A percentile compares a stretch with the other conserved stretches of the same genome.
These are phyloP conservation scores for Eucalyptus coolabah DNA, from an alignment of 345 rosid genomes.

Conservation along the genomic window DNA sequence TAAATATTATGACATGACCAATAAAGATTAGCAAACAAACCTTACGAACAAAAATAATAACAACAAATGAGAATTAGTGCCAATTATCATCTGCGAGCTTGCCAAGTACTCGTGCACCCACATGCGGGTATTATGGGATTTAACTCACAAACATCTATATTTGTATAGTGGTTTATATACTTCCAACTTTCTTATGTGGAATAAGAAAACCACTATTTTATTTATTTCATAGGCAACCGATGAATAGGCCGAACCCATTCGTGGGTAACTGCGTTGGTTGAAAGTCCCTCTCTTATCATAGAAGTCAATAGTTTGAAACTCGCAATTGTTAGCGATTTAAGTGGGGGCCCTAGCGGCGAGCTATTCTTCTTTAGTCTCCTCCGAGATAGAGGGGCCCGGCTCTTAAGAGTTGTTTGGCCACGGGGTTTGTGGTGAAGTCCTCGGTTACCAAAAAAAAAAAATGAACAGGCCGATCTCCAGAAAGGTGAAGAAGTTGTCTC, in stretches of 20 bases:
- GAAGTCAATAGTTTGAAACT: accelerated
- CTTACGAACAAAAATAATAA: too few relatives aligned
- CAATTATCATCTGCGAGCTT: accelerated
- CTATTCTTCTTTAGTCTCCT: too few relatives aligned
- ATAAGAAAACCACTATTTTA: too few relatives aligned
- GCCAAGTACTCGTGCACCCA: too few relatives aligned
- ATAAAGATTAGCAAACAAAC: too few relatives aligned
- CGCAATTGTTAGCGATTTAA: accelerated
- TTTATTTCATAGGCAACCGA: accelerated
- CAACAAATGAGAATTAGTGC: too few relatives aligned
- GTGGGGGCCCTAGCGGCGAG: accelerated
- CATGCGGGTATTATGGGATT: too few relatives aligned
- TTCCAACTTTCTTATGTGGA: too few relatives aligned
- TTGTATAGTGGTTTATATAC: too few relatives aligned
- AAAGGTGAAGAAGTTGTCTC: neutral
- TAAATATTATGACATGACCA: too few relatives aligned
- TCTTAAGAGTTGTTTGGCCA: accelerated
- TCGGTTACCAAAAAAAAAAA: too few relatives aligned
- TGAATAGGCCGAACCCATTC: accelerated
- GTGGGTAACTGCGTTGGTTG: accelerated
- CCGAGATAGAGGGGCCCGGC: accelerated
- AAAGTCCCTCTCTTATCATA: accelerated
- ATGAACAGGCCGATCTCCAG: neutral
- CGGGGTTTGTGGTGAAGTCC: accelerated
- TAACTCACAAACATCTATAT: accelerated